Percentiles rank a stretch among this genome's conserved stretches.
Evolutionary conservation across 306 rosid genomes (phyloP).

Genomic region (Pueraria montana): DNA sequence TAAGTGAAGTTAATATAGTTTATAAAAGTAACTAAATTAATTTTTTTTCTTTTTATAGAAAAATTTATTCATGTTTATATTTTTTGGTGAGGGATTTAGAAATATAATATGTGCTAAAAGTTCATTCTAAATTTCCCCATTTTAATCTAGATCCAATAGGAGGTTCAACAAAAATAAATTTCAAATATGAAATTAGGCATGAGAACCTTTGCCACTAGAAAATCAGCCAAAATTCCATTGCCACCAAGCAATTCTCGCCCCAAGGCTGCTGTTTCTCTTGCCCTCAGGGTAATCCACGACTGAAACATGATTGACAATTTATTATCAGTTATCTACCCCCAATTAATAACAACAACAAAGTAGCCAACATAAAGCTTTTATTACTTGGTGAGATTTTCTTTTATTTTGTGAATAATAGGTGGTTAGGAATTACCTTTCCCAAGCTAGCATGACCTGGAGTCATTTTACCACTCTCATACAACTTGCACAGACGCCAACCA

Average conservation of each 20-base stretch:
- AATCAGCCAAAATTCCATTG: conserved; percentile 90
- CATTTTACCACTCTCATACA: conserved; percentile 83
- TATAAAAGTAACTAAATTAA: not conserved
- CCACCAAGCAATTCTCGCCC: conserved; percentile 98
- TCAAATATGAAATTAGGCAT: conserved; percentile 27
- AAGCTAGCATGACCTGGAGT: conserved; percentile 91
- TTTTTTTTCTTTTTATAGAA: not conserved
- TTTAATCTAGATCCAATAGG: not conserved
- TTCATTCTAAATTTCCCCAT: not conserved
- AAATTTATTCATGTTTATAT: too few relatives aligned
- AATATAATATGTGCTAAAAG: not conserved
- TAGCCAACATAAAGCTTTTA: not conserved
- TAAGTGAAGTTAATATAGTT: not conserved
- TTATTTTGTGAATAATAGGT: not conserved
- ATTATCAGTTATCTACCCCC: conserved; percentile 5
- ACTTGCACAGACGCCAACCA: conserved; percentile 97
- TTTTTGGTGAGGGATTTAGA: not conserved
- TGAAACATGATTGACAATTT: conserved; percentile 51
- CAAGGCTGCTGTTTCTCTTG: conserved; percentile 94
- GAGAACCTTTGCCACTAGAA: conserved; percentile 88
- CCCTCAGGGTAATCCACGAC: conserved; percentile 88
- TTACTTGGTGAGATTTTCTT: not conserved
- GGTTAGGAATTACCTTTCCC: conserved; percentile 71
- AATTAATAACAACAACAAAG: not conserved
- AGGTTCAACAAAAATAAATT: conserved; percentile 34